These are phyloP conservation scores for Alternaria gansuensis DNA, from an alignment of 2,329 filamentous ascomycete species.

Conservation along the genomic window DNA sequence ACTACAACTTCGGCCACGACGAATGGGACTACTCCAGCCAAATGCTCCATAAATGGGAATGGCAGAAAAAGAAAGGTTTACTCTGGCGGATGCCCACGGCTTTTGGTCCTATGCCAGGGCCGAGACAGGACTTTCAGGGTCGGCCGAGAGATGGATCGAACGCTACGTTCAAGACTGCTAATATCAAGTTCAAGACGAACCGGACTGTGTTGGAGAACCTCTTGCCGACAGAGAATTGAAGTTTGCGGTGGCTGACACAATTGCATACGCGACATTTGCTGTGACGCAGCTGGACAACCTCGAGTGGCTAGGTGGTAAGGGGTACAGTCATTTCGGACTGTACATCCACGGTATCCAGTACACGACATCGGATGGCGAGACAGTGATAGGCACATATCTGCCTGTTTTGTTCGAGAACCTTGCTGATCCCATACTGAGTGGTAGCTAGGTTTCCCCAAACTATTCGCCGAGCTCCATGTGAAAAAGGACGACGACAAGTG, in stretches of 20 bases:
- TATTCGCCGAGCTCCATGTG: slow-evolving; percentile 63
- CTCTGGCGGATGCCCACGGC: slow-evolving; percentile 56
- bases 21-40: slow-evolving; percentile 65
- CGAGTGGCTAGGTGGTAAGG: slow-evolving; percentile 68
- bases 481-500: slow-evolving; percentile 50
- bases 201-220: slow-evolving; percentile 55
- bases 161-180: slow-evolving; percentile 51
- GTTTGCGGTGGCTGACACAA: slow-evolving; percentile 52
- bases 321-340: slow-evolving; percentile 67
- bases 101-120: slow-evolving; percentile 55
- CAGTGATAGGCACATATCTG: slow-evolving; percentile 63
- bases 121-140: slow-evolving; percentile 47
- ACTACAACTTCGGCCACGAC: slow-evolving; percentile 67
- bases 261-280: slow-evolving; percentile 52
- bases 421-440: slow-evolving; percentile 68
- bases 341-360: slow-evolving; percentile 71
- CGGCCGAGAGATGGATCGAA: slow-evolving; percentile 31
- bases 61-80: slow-evolving; percentile 53
- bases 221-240: slow-evolving; percentile 50
- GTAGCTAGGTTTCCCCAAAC: slow-evolving; percentile 68
- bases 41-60: slow-evolving; percentile 61
- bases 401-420: slow-evolving; percentile 67
- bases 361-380: slow-evolving; percentile 58
- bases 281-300: slow-evolving; percentile 58
- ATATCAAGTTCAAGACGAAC: slow-evolving; percentile 54